Base-by-base conservation (phyloP, 768 basidiomycete species). In the Hirschioporus abietinus region DNA sequence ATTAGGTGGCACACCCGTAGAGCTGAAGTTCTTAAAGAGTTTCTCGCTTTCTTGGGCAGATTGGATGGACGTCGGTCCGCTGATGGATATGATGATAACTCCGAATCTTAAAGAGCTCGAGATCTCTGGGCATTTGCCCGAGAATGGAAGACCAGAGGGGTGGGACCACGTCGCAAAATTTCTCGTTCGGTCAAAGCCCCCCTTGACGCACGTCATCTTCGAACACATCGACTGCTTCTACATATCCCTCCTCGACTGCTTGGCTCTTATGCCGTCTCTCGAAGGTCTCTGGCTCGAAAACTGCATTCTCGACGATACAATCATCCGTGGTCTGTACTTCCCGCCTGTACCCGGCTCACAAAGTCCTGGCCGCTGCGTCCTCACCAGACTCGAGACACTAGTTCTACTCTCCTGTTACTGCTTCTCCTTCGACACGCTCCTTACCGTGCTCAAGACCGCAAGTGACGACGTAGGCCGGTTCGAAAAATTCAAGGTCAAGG, bases 221-320 rank as follows among this genome's bases (percentile, higher is more conserved):
- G 60, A 61, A 25, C 10, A 34, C 15, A 61, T 61, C 60, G 60
- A 61, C 30, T 61, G 60, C 60, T 61, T 61, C 60, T 34, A 61
- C 17, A 61, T 61, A 12, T 25, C 24, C 24, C 60, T 61, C 20
- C 30, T 61, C 15, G 60, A 61, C 12, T 61, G 60, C 23, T 15
- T 61, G 15, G 9, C 60, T 15, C 24, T 61, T 17, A 17, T 25
- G 10, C 42, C 42, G 5, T 6, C 60, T 3, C 25, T 61, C 23
- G 60, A 61, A 61, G 25, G 60, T 15, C 23, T 61, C 12, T 61
- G 60, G 60, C 30, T 61, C 9, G 60, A 61, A 61, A 23, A 61
- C 23, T 61, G 60, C 23, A 34, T 61, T 34, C 4, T 61, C 25
- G 60, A 61, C 30, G 60, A 61, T 52, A 5, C 42, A 52, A 52